These are phyloP conservation scores for Cinnamomum micranthum DNA, from an alignment of 164 flowering plant species.

Conservation along the genomic window DNA sequence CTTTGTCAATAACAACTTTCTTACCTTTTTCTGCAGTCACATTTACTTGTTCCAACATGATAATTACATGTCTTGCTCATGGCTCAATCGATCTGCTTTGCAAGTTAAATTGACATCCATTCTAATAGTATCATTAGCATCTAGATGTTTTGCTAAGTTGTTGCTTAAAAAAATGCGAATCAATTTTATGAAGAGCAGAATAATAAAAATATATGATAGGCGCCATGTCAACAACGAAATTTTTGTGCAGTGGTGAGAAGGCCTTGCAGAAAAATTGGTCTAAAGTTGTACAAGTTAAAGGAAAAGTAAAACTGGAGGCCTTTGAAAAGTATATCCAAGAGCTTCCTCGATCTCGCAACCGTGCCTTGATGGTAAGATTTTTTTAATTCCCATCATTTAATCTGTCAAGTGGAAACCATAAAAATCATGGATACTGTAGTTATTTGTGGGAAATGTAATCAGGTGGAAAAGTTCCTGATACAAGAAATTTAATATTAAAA, in stretches of 20 bases:
- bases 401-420: not conserved
- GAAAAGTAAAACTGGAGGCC: slow-evolving; percentile 55
- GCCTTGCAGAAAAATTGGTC: slow-evolving; percentile 47
- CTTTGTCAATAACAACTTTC: too few relatives aligned
- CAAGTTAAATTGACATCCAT: too few relatives aligned
- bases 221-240: slow-evolving; percentile 15
- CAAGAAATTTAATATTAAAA: not conserved
- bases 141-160: too few relatives aligned
- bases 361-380: slow-evolving; percentile 51
- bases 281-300: slow-evolving; percentile 51
- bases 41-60: too few relatives aligned
- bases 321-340: slow-evolving; percentile 63
- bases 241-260: slow-evolving; percentile 51
- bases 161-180: too few relatives aligned
- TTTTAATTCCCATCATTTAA: not conserved
- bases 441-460: not conserved
- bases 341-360: slow-evolving; percentile 62
- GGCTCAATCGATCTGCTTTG: too few relatives aligned
- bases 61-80: too few relatives aligned
- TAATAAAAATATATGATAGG: slow-evolving; percentile 1
- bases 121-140: too few relatives aligned
- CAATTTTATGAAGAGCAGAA: too few relatives aligned
- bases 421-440: not conserved
- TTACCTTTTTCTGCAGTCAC: too few relatives aligned
- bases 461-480: not conserved